Conservation (phyloP, 306 rosid species). For the Dryas octopetala region DNA sequence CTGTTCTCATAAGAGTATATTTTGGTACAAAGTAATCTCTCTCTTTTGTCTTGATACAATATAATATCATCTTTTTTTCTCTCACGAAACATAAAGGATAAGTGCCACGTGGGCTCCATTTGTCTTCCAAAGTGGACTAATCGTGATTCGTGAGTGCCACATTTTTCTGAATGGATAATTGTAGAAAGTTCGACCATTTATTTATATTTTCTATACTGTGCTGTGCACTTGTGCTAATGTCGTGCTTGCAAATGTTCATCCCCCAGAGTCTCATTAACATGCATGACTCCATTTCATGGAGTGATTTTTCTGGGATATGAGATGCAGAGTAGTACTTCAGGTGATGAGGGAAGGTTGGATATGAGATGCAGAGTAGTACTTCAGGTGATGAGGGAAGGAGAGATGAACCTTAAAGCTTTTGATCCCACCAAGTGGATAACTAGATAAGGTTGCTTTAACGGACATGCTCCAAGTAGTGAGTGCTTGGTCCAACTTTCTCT, state of each 20-base stretch:
- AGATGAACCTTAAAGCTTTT: slow-evolving; percentile 2
- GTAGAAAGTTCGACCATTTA: too few species aligned
- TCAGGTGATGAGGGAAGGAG: background rate
- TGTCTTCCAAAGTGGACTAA: slow-evolving; percentile 19
- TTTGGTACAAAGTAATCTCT: too few species aligned
- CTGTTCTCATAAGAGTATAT: background rate
- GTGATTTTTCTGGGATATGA: slow-evolving; percentile 1
- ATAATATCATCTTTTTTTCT: slow-evolving; percentile 13
- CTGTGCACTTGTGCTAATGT: too few species aligned
- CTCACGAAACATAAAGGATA: slow-evolving; percentile 24
- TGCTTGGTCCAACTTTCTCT: slow-evolving; percentile 18
- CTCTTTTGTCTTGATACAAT: background rate
- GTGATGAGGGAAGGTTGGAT: background rate
- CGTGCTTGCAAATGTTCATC: too few species aligned
- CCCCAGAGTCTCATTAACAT: too few species aligned
- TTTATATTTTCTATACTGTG: too few species aligned
- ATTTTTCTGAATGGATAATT: slow-evolving; percentile 20
- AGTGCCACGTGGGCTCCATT: slow-evolving; percentile 39
- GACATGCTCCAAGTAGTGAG: slow-evolving; percentile 18
- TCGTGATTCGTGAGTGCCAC: slow-evolving; percentile 10
- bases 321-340: background rate
- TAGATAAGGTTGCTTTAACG: slow-evolving; percentile 26
- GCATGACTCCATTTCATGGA: too few species aligned
- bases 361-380: background rate
- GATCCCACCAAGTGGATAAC: slow-evolving; percentile 30